Evolutionary conservation across 139 green algal genomes (phyloP).

Genomic region (Chlorella sp.): DNA sequence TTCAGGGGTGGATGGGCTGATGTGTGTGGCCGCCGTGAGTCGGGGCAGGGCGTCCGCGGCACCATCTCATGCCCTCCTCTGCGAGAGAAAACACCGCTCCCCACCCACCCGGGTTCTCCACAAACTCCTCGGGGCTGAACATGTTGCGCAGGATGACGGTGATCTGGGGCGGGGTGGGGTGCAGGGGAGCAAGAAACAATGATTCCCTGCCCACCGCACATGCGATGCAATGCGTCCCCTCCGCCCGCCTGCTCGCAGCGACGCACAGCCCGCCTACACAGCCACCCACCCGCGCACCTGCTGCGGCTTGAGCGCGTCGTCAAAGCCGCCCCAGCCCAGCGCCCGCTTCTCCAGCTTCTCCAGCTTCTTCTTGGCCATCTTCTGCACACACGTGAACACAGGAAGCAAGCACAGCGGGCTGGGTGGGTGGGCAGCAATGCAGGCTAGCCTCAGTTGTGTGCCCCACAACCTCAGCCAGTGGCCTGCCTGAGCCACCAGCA

Average conservation of each 20-base stretch:
- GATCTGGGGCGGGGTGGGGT: slow-evolving; percentile 40
- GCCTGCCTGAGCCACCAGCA: no score
- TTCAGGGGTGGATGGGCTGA: no score
- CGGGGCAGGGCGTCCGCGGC: no score
- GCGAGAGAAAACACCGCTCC: no score
- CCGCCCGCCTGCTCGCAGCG: neutral
- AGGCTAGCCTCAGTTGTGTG: no score
- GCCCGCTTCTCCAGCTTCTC: slow-evolving; percentile 55
- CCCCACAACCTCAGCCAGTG: no score
- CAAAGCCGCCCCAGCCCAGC: slow-evolving; percentile 91
- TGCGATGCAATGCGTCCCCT: no score
- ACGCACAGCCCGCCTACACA: neutral
- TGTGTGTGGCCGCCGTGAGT: no score
- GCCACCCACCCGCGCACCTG: slow-evolving; percentile 47
- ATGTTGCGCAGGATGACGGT: slow-evolving; percentile 91
- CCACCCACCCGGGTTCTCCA: slow-evolving; percentile 30
- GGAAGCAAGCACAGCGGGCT: no score
- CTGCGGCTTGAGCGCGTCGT: slow-evolving; percentile 80
- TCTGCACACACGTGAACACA: no score
- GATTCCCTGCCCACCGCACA: neutral
- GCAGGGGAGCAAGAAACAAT: neutral
- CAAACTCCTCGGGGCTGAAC: slow-evolving; percentile 85
- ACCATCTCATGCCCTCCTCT: no score
- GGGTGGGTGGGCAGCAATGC: no score
- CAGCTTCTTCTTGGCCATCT: slow-evolving; percentile 62